Conservation (phyloP, 371 early-diverging fungal species). For the Mortierella sp. region DNA sequence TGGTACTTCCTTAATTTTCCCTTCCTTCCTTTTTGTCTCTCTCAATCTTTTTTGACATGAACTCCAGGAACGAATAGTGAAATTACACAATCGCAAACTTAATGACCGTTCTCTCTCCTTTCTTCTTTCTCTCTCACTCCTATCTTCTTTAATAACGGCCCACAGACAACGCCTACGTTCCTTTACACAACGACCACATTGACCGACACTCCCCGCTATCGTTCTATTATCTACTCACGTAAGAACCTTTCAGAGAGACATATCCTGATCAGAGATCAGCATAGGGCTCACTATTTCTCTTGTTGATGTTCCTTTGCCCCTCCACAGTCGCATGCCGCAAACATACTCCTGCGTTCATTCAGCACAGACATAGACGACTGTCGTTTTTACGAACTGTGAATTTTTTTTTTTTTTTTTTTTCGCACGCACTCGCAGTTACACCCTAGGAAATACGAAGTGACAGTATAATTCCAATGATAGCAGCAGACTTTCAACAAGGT, state of each 20-base stretch:
- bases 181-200: not conserved
- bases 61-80: no score
- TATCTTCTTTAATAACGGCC: not conserved
- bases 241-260: constrained; percentile 1
- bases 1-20: not conserved
- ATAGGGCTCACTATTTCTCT: constrained; percentile 19
- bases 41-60: not conserved
- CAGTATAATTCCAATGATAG: constrained; percentile 16
- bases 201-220: not conserved
- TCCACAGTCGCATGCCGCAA: not conserved
- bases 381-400: no score
- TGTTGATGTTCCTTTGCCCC: not conserved
- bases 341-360: no score
- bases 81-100: not conserved
- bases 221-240: not conserved
- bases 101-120: not conserved
- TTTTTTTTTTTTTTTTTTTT: no score
- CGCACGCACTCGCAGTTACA: no score
- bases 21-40: not conserved
- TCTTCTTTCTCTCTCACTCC: not conserved
- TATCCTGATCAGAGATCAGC: not conserved
- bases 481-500: constrained; percentile 33
- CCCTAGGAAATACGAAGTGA: no score
- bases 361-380: no score
- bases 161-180: no score